A percentile compares a stretch with the other conserved stretches of the same genome.
Evolutionary conservation across 345 rosid species (phyloP).

Genomic region (Eucalyptus lansdowneana): DNA sequence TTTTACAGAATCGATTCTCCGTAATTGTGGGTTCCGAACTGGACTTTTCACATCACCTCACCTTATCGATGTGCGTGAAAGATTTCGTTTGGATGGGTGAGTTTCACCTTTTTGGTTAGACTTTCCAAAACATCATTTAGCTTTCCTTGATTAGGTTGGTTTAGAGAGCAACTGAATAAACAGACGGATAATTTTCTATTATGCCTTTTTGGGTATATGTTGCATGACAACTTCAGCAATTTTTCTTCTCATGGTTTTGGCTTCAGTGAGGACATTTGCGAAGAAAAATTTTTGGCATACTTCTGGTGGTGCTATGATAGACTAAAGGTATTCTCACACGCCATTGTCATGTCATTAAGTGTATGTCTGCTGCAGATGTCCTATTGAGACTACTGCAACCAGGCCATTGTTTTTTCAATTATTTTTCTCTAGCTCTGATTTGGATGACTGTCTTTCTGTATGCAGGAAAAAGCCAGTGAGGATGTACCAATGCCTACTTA

Average conservation of each 20-base stretch:
- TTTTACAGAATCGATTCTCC: conserved; percentile 76
- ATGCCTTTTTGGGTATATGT: background rate
- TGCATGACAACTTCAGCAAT: background rate
- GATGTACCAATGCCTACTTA: conserved; percentile 88
- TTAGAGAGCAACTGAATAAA: background rate
- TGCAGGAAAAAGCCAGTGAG: conserved; percentile 57
- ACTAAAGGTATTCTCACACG: conserved; percentile 45
- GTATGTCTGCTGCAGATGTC: background rate
- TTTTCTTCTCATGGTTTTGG: conserved; percentile 2
- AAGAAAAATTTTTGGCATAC: conserved; percentile 80
- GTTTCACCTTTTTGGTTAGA: background rate
- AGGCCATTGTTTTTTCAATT: background rate
- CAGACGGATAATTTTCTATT: background rate
- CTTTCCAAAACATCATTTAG: background rate
- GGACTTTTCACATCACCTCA: conserved; percentile 97
- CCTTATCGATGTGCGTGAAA: conserved; percentile 82
- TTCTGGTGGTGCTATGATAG: conserved; percentile 94
- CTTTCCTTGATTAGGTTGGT: background rate
- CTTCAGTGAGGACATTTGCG: conserved; percentile 67
- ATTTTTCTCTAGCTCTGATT: background rate
- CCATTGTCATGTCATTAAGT: background rate
- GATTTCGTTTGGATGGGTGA: conserved; percentile 87
- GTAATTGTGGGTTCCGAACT: conserved; percentile 70
- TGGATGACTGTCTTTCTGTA: background rate
- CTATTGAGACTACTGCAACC: background rate